Evolutionary conservation across 345 rosid species (phyloP), one percentile per base, ranked within the genome.

Genomic region (Dipteronia sinensis): DNA sequence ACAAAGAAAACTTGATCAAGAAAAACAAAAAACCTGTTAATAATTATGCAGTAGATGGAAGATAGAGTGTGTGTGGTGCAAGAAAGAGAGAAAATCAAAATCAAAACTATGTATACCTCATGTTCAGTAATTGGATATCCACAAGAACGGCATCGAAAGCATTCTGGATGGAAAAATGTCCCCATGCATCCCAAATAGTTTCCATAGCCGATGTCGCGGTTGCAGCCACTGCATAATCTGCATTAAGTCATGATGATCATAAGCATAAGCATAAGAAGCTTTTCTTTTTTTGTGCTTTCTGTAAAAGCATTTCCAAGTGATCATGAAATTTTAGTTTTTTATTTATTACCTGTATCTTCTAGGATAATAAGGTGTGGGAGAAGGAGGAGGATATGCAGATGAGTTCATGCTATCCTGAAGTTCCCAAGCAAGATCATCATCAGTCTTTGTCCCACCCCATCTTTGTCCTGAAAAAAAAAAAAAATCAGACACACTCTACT

Each of bases 181-280:
- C 92, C 98, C 97, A 92, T 88, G 84, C 90, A 90, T 75, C 97
- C 94, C 80, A 96, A 81, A 79, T 91, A 96, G 76, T 94, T 92
- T 27, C 91, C 95, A 77, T 77, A 47, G 31, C 94, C 93, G 29
- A 96, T 89, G 38, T 89, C 90, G 1, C 77, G 75, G 53, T 88
- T 78, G 88, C 99, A 96, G 27, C 95, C 92, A n/a, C 90, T 88
- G 46, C 98, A 96, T 77, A 87, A 17, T 82, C 98, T 93, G 80
- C 83, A 34, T 34, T 34, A 83, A 53, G 76, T 63, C 79, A 25
- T 22, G 46, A 42, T 42, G 10, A 42, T 42, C 10, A 0, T 7
- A 42, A 42, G 46, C 11, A 8, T 42, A 42, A 42, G 46, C 1
- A 8, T 7, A 42, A 42, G 6, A 34, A 34, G 38, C 38, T 34